phyloP scores from a whole-genome alignment of 192 early-diverging fungal species.

The Chytriomyces sp. region DNA sequence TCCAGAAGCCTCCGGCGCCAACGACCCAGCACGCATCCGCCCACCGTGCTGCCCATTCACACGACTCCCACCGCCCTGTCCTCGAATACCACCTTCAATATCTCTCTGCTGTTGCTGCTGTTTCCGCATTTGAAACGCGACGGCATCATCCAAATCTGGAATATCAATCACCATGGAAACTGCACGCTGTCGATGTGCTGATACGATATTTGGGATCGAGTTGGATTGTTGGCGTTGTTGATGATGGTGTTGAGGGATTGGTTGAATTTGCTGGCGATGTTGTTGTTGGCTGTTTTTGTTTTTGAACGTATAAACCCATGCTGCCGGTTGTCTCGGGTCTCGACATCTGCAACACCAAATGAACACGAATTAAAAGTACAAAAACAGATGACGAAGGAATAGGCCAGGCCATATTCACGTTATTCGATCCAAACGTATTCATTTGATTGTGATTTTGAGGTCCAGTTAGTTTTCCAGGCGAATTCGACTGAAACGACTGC shows the following conservation, averaged over 20 bases:
- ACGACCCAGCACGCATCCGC: too few species aligned
- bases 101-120: conserved; percentile 8
- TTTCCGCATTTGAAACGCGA: conserved; percentile 8
- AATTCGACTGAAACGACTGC: background rate
- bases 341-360: background rate
- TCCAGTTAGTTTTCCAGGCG: background rate
- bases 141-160: conserved; percentile 8
- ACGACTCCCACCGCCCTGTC: background rate
- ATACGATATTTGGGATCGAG: background rate
- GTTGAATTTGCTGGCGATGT: background rate
- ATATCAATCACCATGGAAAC: background rate
- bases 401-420: background rate
- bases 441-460: background rate
- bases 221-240: background rate
- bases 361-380: background rate
- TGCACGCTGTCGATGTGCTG: background rate
- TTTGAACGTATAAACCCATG: background rate
- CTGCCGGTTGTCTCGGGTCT: background rate
- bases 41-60: too few species aligned
- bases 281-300: background rate
- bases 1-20: too few species aligned
- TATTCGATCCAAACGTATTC: background rate
- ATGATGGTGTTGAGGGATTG: background rate
- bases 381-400: background rate
- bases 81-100: background rate